A percentile compares a stretch with the other conserved stretches of the same genome.
Conservation (phyloP, 768 basidiomycete species). For the Psilocybe sp. region DNA sequence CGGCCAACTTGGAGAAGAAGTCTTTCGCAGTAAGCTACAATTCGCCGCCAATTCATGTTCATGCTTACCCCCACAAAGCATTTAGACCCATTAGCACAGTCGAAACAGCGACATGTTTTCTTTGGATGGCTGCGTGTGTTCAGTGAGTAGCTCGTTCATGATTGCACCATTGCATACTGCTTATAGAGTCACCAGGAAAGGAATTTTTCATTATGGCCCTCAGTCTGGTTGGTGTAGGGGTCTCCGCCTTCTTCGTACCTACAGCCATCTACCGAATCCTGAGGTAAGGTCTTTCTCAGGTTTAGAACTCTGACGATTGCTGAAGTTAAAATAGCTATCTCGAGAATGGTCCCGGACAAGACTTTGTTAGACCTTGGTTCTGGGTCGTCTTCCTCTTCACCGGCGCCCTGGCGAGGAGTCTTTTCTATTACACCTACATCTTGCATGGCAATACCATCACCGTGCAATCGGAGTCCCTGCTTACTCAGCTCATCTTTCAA, state of each 20-base stretch:
- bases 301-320: background rate
- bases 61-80: slow-evolving; percentile 16
- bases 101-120: slow-evolving; percentile 42
- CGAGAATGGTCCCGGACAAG: slow-evolving; percentile 47
- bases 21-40: no score
- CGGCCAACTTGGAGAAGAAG: no score
- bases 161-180: background rate
- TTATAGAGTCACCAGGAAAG: slow-evolving; percentile 8
- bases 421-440: slow-evolving; percentile 56
- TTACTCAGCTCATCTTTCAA: slow-evolving; percentile 40
- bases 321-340: slow-evolving; percentile 41
- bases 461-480: slow-evolving; percentile 36
- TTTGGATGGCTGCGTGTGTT: slow-evolving; percentile 41
- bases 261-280: slow-evolving; percentile 41
- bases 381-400: slow-evolving; percentile 58
- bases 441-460: slow-evolving; percentile 43
- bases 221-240: slow-evolving; percentile 24
- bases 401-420: slow-evolving; percentile 42
- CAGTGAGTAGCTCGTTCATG: slow-evolving; percentile 13
- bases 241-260: slow-evolving; percentile 34
- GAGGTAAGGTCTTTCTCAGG: slow-evolving; percentile 20
- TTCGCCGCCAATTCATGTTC: no score
- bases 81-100: slow-evolving; percentile 37
- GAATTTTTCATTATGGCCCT: slow-evolving; percentile 28
- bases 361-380: slow-evolving; percentile 58